phyloP scores from a whole-genome alignment of 306 rosid genomes.

The Inga laurina region DNA sequence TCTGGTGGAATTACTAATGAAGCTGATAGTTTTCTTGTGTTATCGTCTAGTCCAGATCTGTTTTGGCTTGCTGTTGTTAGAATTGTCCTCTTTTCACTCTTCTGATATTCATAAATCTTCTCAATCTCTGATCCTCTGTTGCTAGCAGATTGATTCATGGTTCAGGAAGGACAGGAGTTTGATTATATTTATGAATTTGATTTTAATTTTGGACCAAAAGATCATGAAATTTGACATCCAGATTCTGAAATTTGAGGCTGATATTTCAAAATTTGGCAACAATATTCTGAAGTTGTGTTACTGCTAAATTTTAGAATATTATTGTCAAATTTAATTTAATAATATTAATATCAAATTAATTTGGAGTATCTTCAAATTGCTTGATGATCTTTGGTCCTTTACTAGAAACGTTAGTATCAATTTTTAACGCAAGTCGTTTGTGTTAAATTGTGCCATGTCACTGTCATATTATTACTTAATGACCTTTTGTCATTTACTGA shows the following conservation, averaged over 20 bases:
- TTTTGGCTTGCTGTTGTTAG: neutral
- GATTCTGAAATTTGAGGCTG: neutral
- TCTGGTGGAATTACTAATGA: neutral
- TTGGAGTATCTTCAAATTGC: neutral
- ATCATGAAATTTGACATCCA: neutral
- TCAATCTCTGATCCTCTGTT: neutral
- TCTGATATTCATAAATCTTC: neutral
- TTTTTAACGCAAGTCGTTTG: neutral
- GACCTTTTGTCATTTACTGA: neutral
- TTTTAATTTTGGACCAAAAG: neutral
- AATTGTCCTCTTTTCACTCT: neutral
- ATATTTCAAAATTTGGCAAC: neutral
- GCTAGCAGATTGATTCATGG: neutral
- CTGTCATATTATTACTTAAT: neutral
- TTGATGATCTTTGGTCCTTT: neutral
- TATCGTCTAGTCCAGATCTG: neutral
- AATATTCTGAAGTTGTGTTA: neutral
- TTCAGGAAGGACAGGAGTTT: conserved; percentile 7
- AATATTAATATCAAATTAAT: too few species aligned
- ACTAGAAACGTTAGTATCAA: neutral
- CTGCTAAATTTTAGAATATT: neutral
- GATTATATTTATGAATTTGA: neutral
- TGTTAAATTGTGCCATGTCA: neutral
- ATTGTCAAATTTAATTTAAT: neutral
- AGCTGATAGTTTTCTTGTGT: neutral